Evolutionary conservation across 2,329 filamentous ascomycete species (phyloP), one percentile per base, ranked within the genome.

Genomic region (Aschersonia sp.): DNA sequence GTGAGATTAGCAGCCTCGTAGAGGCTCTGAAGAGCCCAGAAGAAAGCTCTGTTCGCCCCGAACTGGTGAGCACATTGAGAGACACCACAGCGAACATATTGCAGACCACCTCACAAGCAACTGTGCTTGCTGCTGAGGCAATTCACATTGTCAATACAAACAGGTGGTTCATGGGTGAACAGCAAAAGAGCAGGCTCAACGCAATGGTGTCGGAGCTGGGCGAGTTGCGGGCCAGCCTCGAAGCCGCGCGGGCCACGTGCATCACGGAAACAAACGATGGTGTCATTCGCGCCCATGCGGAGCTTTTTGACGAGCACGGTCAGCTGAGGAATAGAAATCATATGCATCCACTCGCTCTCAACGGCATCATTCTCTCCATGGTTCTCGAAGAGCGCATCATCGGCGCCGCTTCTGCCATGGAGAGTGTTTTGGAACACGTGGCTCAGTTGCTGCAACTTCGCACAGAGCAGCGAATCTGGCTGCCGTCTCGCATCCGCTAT

Each of bases 371-470:
- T 2, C 51, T 70, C 4, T 62, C 64, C 11, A 70, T 74, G 66
- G 66, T 72, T 4, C 59, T 71, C 6, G 69, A 73, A 47, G 69
- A 73, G 54, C 62, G 66, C 11, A 59, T 72, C 5, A 50, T 54
- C 12, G 56, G 45, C 5, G 48, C 52, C n/a, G 53, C 54, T 0
- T 44, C 31, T 0, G 54, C 60, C 0, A 57, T 62, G 5, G 62
- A 68, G 39, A 49, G 50, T 1, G 50, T 73, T 0, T 53, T 73
- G 0, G 55, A 58, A 4, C 58, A 65, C 10, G 55, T 72, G 2
- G 51, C 63, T 0, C 53, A 58, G 0, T 58, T 71, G 2, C 61
- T 67, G 6, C 55, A 62, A 22, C 54, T 57, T 4, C 63, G 66
- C 10, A 63, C 59, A 1, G 54, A 50, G 1, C 56, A 56, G 2